A percentile compares a stretch with the other conserved stretches of the same genome.
Evolutionary conservation across 2,329 filamentous ascomycete species (phyloP).

Genomic region (Cercospora canescens): DNA sequence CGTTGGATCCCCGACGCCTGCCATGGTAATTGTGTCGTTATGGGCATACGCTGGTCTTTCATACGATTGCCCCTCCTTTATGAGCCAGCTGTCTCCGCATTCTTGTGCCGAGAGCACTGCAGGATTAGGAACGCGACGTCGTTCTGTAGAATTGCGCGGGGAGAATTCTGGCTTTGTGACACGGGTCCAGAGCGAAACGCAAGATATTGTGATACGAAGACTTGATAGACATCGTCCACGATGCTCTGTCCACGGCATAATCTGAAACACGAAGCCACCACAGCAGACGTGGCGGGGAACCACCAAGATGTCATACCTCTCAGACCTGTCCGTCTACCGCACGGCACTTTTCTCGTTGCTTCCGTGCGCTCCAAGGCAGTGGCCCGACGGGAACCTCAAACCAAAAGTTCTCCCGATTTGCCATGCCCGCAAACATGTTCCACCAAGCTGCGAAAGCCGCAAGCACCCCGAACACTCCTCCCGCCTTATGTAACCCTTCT

Average conservation of each 20-base stretch:
- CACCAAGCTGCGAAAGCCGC: constrained; percentile 86
- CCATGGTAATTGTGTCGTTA: too few species aligned
- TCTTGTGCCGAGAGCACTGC: too few species aligned
- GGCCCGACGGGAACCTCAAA: constrained; percentile 35
- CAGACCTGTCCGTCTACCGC: not conserved
- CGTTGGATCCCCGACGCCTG: too few species aligned
- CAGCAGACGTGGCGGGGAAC: not conserved
- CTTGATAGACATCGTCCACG: not conserved
- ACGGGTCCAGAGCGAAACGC: not conserved
- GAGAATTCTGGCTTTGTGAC: not conserved
- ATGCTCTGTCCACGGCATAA: not conserved
- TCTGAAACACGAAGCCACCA: not conserved
- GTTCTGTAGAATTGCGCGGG: too few species aligned
- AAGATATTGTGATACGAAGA: not conserved
- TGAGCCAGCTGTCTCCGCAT: too few species aligned
- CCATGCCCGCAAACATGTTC: constrained; percentile 67
- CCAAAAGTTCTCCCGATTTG: constrained; percentile 53
- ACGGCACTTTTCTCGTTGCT: not conserved
- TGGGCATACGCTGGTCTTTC: too few species aligned
- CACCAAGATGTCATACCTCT: not conserved
- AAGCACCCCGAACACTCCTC: constrained; percentile 77
- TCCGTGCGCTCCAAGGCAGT: constrained; percentile 37
- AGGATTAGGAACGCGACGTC: too few species aligned
- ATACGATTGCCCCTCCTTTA: too few species aligned
- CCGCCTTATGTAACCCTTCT: constrained; percentile 57